A percentile compares a stretch with the other conserved stretches of the same genome.
Evolutionary conservation across 768 basidiomycete genomes (phyloP).

Genomic region (Termitomyces sp.): DNA sequence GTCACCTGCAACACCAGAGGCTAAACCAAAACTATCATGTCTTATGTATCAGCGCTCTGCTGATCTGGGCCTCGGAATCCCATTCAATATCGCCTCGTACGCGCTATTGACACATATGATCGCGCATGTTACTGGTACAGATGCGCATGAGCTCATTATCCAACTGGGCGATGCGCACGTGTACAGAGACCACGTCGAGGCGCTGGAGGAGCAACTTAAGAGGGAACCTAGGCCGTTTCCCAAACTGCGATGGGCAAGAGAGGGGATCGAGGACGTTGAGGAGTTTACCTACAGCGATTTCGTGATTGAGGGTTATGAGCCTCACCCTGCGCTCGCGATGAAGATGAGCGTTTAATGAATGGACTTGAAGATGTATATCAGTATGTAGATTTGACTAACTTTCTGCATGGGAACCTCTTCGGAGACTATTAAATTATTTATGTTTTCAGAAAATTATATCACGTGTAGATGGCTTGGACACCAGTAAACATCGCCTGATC

Average conservation of each 20-base stretch:
- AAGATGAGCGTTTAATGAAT: constrained; percentile 82
- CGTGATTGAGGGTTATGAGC: constrained; percentile 82
- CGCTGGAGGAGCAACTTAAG: constrained; percentile 78
- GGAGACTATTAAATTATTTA: too few species aligned
- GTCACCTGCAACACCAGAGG: constrained; percentile 37
- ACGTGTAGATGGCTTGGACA: background rate
- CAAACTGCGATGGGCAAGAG: constrained; percentile 67
- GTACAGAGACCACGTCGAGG: constrained; percentile 87
- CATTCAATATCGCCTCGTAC: constrained; percentile 99
- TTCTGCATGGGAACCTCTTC: too few species aligned
- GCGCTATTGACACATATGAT: constrained; percentile 97
- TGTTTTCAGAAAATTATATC: background rate
- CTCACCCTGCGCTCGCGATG: constrained; percentile 84
- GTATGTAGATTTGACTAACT: too few species aligned
- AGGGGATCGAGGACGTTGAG: constrained; percentile 69
- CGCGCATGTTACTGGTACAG: constrained; percentile 85
- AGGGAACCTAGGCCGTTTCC: constrained; percentile 83
- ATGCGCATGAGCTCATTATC: constrained; percentile 86
- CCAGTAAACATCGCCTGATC: too few species aligned
- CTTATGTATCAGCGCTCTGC: constrained; percentile 98
- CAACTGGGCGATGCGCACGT: constrained; percentile 98
- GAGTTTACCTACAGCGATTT: constrained; percentile 80
- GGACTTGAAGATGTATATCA: background rate
- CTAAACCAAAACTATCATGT: constrained; percentile 80
- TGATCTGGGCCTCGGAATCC: constrained; percentile 94